Conservation (phyloP, 1,284 basidiomycete species). For the Thecaphora thlaspeos region DNA sequence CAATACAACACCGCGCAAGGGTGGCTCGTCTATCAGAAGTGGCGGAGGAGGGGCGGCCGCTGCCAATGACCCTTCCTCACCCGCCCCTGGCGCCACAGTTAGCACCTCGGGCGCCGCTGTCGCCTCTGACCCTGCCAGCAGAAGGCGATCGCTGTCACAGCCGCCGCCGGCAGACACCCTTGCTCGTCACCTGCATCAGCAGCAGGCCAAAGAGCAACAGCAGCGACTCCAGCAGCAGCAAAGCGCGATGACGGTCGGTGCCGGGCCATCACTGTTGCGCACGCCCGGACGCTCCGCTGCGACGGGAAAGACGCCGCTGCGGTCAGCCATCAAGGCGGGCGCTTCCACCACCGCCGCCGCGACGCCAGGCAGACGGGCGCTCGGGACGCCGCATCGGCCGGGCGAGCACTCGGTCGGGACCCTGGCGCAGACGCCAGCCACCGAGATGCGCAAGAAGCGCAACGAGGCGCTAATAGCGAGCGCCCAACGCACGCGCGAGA, state of each 20-base stretch:
- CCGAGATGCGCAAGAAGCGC: conserved; percentile 32
- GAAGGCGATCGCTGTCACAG: conserved; percentile 26
- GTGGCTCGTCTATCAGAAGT: conserved; percentile 2
- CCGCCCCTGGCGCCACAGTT: conserved; percentile 10
- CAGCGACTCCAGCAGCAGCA: not conserved
- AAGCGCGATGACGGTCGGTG: not conserved
- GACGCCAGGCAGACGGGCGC: not conserved
- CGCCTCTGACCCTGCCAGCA: not conserved
- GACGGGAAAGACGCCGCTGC: too few species aligned
- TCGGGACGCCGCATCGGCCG: not conserved
- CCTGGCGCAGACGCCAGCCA: conserved; percentile 23
- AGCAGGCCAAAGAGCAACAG: not conserved
- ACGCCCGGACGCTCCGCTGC: too few species aligned
- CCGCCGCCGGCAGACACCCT: conserved; percentile 33
- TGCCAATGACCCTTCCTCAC: conserved; percentile 6
- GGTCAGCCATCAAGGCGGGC: not conserved
- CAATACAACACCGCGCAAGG: conserved; percentile 12
- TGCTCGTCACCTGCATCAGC: conserved; percentile 19
- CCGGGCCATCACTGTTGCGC: too few species aligned
- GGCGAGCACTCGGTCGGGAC: not conserved
- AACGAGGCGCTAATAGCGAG: conserved; percentile 29
- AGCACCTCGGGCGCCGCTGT: not conserved
- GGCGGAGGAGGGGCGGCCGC: conserved; percentile 1
- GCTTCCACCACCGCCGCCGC: not conserved
- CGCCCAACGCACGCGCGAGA: conserved; percentile 25